Evolutionary conservation across 208 protist genomes (phyloP).

Genomic region (Crithidia sp.): DNA sequence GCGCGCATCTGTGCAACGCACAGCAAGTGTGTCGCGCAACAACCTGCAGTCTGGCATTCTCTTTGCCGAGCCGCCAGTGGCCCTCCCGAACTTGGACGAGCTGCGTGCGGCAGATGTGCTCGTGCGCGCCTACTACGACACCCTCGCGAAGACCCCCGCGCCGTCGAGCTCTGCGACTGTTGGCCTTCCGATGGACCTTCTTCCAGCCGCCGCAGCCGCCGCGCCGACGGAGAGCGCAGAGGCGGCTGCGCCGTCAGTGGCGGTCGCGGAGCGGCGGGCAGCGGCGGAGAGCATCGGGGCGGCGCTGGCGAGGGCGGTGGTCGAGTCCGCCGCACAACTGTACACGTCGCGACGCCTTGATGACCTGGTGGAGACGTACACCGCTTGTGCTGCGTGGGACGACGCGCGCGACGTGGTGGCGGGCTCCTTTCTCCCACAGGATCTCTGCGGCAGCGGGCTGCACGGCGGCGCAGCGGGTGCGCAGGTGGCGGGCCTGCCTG

Average conservation of each 20-base stretch:
- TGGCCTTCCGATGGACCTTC: not conserved
- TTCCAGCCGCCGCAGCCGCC: not conserved
- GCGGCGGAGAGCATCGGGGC: slow-evolving; percentile 63
- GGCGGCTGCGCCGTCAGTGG: not conserved
- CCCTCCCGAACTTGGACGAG: slow-evolving; percentile 23
- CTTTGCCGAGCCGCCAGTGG: slow-evolving; percentile 33
- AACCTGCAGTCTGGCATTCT: not conserved
- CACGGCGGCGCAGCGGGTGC: not conserved
- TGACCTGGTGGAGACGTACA: slow-evolving; percentile 63
- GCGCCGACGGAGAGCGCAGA: not conserved
- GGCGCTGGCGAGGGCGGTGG: slow-evolving; percentile 70
- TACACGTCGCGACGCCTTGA: slow-evolving; percentile 70
- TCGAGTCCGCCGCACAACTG: slow-evolving; percentile 46
- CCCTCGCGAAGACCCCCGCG: not conserved
- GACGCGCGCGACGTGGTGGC: slow-evolving; percentile 67
- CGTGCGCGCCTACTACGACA: slow-evolving; percentile 26
- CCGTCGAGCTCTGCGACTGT: not conserved
- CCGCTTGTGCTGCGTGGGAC: slow-evolving; percentile 76
- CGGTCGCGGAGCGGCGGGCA: slow-evolving; percentile 6
- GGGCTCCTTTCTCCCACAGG: slow-evolving; percentile 59
- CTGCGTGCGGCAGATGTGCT: slow-evolving; percentile 28
- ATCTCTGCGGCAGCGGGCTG: slow-evolving; percentile 24
- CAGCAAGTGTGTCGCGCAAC: not conserved
- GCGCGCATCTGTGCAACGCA: slow-evolving; percentile 20
- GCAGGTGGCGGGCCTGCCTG: not conserved